Evolutionary conservation across 805 yeast species (phyloP).

Genomic region (Vanderwaltozyma tropicalis): DNA sequence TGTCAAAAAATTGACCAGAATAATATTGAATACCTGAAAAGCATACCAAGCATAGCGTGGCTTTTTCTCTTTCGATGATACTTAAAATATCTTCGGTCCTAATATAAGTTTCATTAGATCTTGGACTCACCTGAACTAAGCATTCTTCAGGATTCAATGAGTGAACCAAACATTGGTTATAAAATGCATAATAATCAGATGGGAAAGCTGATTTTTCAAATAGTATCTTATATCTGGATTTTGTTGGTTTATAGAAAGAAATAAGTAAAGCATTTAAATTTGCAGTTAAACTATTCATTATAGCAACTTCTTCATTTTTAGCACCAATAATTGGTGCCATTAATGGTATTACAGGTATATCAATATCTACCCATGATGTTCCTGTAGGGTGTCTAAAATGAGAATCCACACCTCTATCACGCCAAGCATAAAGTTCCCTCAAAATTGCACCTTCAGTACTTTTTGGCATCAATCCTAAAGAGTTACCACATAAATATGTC

Average conservation of each 20-base stretch:
- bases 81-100: conserved; percentile 53
- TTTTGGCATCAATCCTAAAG: conserved; percentile 84
- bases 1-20: conserved; percentile 81
- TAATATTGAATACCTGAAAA: conserved; percentile 88
- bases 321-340: conserved; percentile 75
- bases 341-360: conserved; percentile 59
- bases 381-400: conserved; percentile 63
- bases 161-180: conserved; percentile 56
- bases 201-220: conserved; percentile 88
- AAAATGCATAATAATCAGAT: conserved; percentile 79
- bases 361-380: conserved; percentile 78
- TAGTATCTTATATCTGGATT: conserved; percentile 51
- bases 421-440: conserved; percentile 76
- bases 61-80: conserved; percentile 44
- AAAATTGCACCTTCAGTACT: conserved; percentile 45
- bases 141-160: conserved; percentile 44
- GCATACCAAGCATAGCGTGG: conserved; percentile 60
- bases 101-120: conserved; percentile 45
- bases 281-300: conserved; percentile 77
- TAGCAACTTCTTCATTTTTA: conserved; percentile 62
- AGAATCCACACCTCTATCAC: conserved; percentile 67
- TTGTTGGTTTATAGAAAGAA: conserved; percentile 61
- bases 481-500: conserved; percentile 80
- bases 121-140: conserved; percentile 54
- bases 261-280: conserved; percentile 67